These are phyloP conservation scores for Kitagawia praeruptora DNA, from an alignment of 129 eudicot genomes.

Conservation along the genomic window DNA sequence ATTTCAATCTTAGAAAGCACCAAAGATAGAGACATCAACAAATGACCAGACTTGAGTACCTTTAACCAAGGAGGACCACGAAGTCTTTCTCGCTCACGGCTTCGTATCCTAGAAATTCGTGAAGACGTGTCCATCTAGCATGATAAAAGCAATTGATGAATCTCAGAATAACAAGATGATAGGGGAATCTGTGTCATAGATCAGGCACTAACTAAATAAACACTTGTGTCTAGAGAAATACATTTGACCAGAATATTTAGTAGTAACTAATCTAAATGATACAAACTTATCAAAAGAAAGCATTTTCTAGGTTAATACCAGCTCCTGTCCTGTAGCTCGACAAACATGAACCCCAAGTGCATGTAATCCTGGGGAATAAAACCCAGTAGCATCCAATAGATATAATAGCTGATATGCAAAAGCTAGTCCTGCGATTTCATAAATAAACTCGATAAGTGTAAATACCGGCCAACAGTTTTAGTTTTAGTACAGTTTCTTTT, in stretches of 20 bases:
- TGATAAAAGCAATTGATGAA: constrained; percentile 33
- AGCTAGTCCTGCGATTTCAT: constrained; percentile 58
- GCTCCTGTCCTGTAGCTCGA: constrained; percentile 97
- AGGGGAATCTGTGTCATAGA: background rate
- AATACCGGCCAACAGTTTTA: background rate
- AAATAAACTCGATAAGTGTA: constrained; percentile 18
- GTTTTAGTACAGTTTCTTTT: background rate
- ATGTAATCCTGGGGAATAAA: constrained; percentile 89
- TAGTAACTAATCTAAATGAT: background rate
- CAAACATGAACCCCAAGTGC: constrained; percentile 93
- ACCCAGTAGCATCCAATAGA: constrained; percentile 97
- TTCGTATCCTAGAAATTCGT: constrained; percentile 87
- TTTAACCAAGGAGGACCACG: constrained; percentile 99
- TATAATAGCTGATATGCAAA: constrained; percentile 95
- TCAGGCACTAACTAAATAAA: background rate
- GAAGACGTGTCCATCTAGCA: constrained; percentile 99
- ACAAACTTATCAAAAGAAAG: background rate
- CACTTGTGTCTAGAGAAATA: background rate
- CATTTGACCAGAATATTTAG: no score
- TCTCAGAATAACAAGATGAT: constrained; percentile 16
- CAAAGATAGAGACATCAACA: background rate
- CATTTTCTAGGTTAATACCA: constrained; percentile 42
- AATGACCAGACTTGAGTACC: constrained; percentile 30
- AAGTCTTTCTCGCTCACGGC: constrained; percentile 89
- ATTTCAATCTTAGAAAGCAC: background rate